Conservation (phyloP, 2,329 filamentous ascomycete genomes). For the Hymenoscyphus fructigenus region DNA sequence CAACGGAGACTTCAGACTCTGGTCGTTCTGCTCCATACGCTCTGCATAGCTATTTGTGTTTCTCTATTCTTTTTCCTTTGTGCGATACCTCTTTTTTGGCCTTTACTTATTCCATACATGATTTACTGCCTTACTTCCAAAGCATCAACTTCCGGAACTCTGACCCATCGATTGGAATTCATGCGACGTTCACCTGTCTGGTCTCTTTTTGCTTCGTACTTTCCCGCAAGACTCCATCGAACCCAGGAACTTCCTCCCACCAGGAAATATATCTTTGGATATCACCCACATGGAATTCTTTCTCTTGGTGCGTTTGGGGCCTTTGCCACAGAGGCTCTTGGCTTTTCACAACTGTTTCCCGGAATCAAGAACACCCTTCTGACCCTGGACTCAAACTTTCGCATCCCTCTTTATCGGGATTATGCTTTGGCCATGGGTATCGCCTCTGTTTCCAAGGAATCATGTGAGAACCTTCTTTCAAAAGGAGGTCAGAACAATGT, state of each 20-base stretch:
- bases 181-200: constrained; percentile 74
- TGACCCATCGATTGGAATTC: constrained; percentile 72
- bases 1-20: constrained; percentile 74
- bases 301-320: constrained; percentile 92
- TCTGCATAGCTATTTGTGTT: constrained; percentile 68
- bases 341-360: constrained; percentile 84
- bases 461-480: constrained; percentile 83
- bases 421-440: constrained; percentile 89
- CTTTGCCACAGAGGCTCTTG: constrained; percentile 86
- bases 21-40: constrained; percentile 71
- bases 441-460: constrained; percentile 85
- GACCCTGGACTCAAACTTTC: constrained; percentile 95
- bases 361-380: constrained; percentile 92
- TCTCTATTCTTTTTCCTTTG: constrained; percentile 88
- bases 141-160: constrained; percentile 70
- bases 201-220: constrained; percentile 90
- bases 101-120: constrained; percentile 71
- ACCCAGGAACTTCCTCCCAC: constrained; percentile 75
- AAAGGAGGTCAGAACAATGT: constrained; percentile 69
- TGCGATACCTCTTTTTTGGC: constrained; percentile 90
- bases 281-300: constrained; percentile 97
- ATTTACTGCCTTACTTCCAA: constrained; percentile 81
- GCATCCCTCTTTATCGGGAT: constrained; percentile 89
- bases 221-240: constrained; percentile 84
- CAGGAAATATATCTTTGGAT: constrained; percentile 93